Percentiles rank a stretch among this genome's conserved stretches.
Conservation (phyloP, 306 rosid species). For the Coriaria nepalensis region DNA sequence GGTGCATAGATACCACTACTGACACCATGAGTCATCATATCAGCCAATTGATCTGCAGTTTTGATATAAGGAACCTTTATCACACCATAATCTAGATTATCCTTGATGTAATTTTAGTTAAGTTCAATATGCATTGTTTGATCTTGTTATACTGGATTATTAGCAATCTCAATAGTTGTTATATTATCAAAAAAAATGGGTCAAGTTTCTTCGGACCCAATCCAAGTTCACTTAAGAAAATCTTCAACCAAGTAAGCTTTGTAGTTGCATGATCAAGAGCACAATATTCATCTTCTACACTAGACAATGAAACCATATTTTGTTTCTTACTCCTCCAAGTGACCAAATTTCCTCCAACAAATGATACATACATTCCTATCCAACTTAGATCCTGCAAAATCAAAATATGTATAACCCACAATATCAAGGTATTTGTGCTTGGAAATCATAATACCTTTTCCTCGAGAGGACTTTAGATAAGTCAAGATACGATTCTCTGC, state of each 20-base stretch:
- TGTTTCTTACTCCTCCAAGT: background rate
- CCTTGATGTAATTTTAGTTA: background rate
- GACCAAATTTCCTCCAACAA: conserved; percentile 2
- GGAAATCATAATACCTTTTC: background rate
- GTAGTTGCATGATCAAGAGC: background rate
- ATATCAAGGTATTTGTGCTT: background rate
- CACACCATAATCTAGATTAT: background rate
- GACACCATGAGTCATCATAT: background rate
- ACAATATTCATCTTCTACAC: background rate
- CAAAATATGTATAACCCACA: background rate
- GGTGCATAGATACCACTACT: background rate
- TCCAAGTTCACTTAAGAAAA: background rate
- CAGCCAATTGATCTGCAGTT: background rate
- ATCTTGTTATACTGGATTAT: background rate
- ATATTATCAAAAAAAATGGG: background rate
- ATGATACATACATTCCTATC: background rate
- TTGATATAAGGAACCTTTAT: background rate
- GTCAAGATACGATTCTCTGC: background rate
- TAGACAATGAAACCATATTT: background rate
- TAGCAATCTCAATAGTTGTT: background rate
- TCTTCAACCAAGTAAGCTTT: conserved; percentile 1
- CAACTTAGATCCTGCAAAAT: background rate
- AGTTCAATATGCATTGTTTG: background rate
- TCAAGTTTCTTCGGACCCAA: background rate
- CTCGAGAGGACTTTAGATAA: background rate